Evolutionary conservation across 768 basidiomycete species (phyloP).

Genomic region (Tylopilus sp.): DNA sequence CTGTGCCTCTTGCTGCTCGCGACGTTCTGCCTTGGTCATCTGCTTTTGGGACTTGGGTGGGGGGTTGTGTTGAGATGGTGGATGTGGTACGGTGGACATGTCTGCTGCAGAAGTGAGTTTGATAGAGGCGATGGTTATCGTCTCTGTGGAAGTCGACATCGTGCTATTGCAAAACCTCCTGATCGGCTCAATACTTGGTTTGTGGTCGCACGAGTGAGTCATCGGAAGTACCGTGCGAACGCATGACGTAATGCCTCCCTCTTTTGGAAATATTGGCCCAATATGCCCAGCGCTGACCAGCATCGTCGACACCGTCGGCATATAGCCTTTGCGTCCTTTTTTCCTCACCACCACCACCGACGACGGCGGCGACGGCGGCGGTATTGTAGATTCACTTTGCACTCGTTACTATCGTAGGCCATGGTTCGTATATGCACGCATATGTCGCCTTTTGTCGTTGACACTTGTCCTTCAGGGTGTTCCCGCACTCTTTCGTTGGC

Average conservation of each 20-base stretch:
- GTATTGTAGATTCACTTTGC: neutral
- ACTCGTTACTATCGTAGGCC: neutral
- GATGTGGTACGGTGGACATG: constrained; percentile 4
- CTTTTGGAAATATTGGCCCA: constrained; percentile 7
- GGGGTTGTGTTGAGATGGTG: no score
- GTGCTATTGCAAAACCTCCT: neutral
- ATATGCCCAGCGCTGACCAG: neutral
- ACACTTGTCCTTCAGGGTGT: constrained; percentile 67
- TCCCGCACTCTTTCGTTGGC: constrained; percentile 96
- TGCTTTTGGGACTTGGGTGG: constrained; percentile 54
- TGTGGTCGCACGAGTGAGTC: constrained; percentile 11
- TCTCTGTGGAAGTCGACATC: constrained; percentile 28
- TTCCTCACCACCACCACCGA: neutral
- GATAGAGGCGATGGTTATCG: constrained; percentile 14
- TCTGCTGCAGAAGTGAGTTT: constrained; percentile 14
- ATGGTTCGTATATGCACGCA: constrained; percentile 18
- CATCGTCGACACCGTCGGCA: neutral
- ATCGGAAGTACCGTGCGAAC: constrained; percentile 18
- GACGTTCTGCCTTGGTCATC: constrained; percentile 77
- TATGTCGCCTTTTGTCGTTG: neutral
- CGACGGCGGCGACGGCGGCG: constrained; percentile 6
- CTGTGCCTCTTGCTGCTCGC: constrained; percentile 77
- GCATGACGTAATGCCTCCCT: constrained; percentile 13
- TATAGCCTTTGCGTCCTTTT: neutral
- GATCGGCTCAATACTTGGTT: neutral